Evolutionary conservation across 208 protist genomes (phyloP), one percentile per base, ranked within the genome.

Genomic region (Leishmania amazonensis): DNA sequence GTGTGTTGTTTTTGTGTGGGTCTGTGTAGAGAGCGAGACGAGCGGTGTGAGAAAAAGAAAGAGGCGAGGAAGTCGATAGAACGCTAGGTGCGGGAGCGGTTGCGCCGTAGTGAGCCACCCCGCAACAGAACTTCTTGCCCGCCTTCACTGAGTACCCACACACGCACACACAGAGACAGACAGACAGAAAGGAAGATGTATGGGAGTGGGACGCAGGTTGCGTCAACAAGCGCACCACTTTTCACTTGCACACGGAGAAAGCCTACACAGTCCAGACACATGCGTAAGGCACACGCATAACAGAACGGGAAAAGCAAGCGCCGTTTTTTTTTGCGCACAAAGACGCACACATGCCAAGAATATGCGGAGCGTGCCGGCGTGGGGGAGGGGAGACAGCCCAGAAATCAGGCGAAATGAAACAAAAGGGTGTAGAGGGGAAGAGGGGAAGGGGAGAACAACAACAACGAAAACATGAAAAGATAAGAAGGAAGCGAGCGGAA

Each of bases 391-490:
- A 68, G 17, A 21, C 24, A 2, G 67, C 8, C 67, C 6, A 42
- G 67, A 13, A 45, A 58, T 8, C 1, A 75, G 7, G 31, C 28
- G n/a, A 75, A 3, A 19, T 38, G 3, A 57, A 35, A 57, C 57
- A 73, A 73, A 31, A 0, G 24, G 15, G 19, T 19, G 15, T 0
- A 54, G 47, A 13, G 24, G 45, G 45, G 19, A 2, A 7, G 17
- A 8, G 47, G 40, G 21, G n/a, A 74, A 58, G 1, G 71, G 17
- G 5, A 9, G 38, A n/a, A 73, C 5, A 19, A 11, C 11, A 71
- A 67, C 67, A 70, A 54, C 31, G 31, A 78, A 88, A 76, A 70
- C 67, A 79, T 42, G 17, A 11, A n/a, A 54, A 71, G n/a, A 75
- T 19, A 74, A 35, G 35, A 47, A 65, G 21, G 35, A 21, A 38